These are phyloP conservation scores for Leccinum variicolor DNA, from an alignment of 768 basidiomycete genomes.

Conservation along the genomic window DNA sequence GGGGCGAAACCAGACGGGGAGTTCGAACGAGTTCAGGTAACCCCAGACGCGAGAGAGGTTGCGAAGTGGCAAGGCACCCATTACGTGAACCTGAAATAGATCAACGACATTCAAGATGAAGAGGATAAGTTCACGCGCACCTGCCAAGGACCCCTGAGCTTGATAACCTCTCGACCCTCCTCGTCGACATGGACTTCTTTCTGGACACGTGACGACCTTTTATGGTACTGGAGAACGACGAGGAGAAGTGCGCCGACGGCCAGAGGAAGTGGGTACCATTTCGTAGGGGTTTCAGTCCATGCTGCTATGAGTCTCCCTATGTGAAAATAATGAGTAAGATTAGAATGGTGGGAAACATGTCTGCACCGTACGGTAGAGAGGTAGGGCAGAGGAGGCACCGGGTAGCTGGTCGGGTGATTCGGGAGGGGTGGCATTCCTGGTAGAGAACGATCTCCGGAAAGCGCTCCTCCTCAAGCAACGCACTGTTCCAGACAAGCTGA, in stretches of 20 bases:
- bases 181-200: slow-evolving; percentile 77
- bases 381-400: slow-evolving; percentile 33
- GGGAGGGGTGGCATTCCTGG: slow-evolving; percentile 23
- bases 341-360: neutral
- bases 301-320: slow-evolving; percentile 66
- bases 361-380: slow-evolving; percentile 44
- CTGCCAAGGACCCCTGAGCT: slow-evolving; percentile 90
- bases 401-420: slow-evolving; percentile 47
- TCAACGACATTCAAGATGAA: neutral
- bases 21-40: slow-evolving; percentile 86
- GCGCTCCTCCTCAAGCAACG: slow-evolving; percentile 26
- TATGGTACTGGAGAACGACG: slow-evolving; percentile 71
- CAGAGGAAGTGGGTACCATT: slow-evolving; percentile 93
- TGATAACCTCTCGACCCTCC: slow-evolving; percentile 77
- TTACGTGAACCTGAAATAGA: slow-evolving; percentile 76
- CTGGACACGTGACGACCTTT: slow-evolving; percentile 44
- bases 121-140: slow-evolving; percentile 39
- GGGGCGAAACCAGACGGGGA: slow-evolving; percentile 95
- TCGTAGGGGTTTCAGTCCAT: slow-evolving; percentile 85
- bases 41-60: slow-evolving; percentile 98
- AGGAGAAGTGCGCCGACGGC: slow-evolving; percentile 90
- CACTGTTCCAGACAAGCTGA: slow-evolving; percentile 31
- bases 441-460: slow-evolving; percentile 25
- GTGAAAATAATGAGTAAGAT: slow-evolving; percentile 3
- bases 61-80: slow-evolving; percentile 91